Base-by-base conservation (phyloP, 1,284 basidiomycete genomes). In the Pseudozyma sp. region DNA sequence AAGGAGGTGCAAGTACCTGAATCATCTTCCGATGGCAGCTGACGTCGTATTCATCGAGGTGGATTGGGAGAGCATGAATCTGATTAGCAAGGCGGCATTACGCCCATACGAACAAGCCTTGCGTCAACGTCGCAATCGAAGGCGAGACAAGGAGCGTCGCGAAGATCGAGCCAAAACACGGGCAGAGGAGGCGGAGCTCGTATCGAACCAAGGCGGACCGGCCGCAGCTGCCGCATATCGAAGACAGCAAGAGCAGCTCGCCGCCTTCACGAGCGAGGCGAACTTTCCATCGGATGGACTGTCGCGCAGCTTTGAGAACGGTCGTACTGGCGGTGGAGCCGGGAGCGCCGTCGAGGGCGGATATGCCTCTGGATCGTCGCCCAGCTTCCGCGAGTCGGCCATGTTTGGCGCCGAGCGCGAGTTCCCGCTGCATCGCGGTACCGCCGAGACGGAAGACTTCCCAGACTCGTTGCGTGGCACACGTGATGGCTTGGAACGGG, bases 1-100 rank as follows among this genome's bases (percentile, higher is more conserved):
- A 49, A 92, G 93, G 84, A 90, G 94, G 46, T 97, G 93, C 88
- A 97, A 96, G 85, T 99, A 98, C 85, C 91, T 99, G 59, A 90
- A 89, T 3, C 95, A 98, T 84, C 88, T 98, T 70, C 93, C 96
- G 0, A 91, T 94, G 74, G 92, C 94, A 49, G 91, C 93, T 14
- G 94, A 98, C 82, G 93, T 98, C 44, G 91, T 95, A 13, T 98
- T 99, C 84, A 87, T 98, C 64, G 95, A 99, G 85, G 90, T 94
- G 4, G 91, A 97, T 47, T 83, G 81, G 82, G 69, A 79, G 30
- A 60, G 54, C 34, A 81, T 82, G 66, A 44, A 55, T n/a, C 45
- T 75, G 45, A 66, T 81, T 45, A 63, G 58, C 45, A 69, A 69
- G 43, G 46, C 70, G 13, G 75, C 77, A 10, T 61, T 81, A 48